Base-by-base conservation (phyloP, 148 eudicot species). In the Silene latifolia region DNA sequence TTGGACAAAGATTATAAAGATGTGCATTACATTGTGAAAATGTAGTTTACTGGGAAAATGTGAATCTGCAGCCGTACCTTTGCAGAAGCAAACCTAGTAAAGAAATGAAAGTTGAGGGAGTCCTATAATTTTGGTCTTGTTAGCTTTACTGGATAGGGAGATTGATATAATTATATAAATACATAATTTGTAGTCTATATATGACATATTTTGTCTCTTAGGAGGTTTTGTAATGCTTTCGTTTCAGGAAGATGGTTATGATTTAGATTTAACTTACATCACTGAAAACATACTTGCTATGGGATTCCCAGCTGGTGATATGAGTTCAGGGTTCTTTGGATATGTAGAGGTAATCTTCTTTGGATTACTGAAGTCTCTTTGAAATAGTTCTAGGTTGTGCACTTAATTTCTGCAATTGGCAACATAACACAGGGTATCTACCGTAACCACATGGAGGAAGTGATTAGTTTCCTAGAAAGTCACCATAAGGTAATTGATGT, bases 281-380 rank as follows among this genome's bases (percentile, higher is more conserved):
- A 95, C 99, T 5, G 97, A 95, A 88, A 95, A 95, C 82, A 92
- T 95, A 54, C 90, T 95, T 75, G 97, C 97, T 64, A 95, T 95
- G 97, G 99, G 97, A 74, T 95, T 95, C 71, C 99, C 99, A 42
- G 99, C 99, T 79, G 99, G 99, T 69, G 99, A 95, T 80, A 85
- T 90, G 87, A 95, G 97, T 85, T 95, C 99, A 81, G 99, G 99
- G 3, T 88, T 95, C 78, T 88, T 95, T 56, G 94, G 99, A 64
- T 95, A 90, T 83, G 92, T 95, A 67, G 99, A 95, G 97, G 99
- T 92, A 77, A 57, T 75, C 51, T 70, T 48, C 13, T 70, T 47
- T 7, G 44, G 23, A 23, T 29, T 72, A 44, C 25, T 15, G 11
- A 57, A 14, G 65, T 44, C 35, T 59, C 78, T 71, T 54, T 59